Conservation (phyloP, 768 basidiomycete species). For the Suillus hirtellus region DNA sequence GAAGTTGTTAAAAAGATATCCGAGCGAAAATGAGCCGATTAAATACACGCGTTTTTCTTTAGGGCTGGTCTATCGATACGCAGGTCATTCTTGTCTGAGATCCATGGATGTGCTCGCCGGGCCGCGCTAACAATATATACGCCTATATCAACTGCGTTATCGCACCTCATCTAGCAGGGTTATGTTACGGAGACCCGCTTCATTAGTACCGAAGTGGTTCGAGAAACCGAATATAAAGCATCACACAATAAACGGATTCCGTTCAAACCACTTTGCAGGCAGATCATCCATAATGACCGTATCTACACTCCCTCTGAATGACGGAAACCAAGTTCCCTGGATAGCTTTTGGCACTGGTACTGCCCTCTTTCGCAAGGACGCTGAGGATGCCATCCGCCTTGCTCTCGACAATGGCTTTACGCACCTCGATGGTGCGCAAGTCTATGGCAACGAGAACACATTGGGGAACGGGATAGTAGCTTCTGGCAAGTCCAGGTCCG, state of each 20-base stretch:
- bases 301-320: constrained; percentile 49
- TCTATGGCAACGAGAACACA: constrained; percentile 55
- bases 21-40: constrained; percentile 5
- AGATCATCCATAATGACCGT: constrained; percentile 24
- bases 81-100: neutral
- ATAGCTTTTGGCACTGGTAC: constrained; percentile 66
- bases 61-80: constrained; percentile 42
- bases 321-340: constrained; percentile 54
- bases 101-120: neutral
- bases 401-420: constrained; percentile 60
- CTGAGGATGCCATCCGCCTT: constrained; percentile 34
- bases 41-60: constrained; percentile 29
- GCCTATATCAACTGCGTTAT: neutral
- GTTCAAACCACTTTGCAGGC: constrained; percentile 13
- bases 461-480: constrained; percentile 52
- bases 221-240: constrained; percentile 14
- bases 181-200: constrained; percentile 18
- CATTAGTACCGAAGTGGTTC: constrained; percentile 15
- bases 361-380: constrained; percentile 48
- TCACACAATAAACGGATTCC: neutral
- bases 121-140: neutral
- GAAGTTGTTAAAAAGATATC: constrained; percentile 66
- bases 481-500: constrained; percentile 51
- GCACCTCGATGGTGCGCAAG: constrained; percentile 66
- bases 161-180: neutral